Base-by-base conservation (phyloP, 495 filamentous ascomycete species). In the Podospora conica region DNA sequence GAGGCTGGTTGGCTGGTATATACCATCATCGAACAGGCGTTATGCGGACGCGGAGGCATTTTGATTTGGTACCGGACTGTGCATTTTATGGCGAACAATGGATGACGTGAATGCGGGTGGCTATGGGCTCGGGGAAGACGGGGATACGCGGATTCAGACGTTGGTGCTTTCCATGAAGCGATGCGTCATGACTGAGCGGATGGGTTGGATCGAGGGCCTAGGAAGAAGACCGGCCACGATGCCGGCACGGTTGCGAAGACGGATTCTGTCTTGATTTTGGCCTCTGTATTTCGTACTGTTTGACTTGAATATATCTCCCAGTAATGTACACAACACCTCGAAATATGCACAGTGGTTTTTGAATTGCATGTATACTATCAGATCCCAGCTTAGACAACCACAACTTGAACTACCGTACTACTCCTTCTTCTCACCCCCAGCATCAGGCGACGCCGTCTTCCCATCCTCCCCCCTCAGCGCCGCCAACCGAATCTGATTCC, bases 401-500 rank as follows among this genome's bases (percentile, higher is more conserved):
- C 18, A 15, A 29, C 23, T 5, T 0, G 23, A 48, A 18, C 8
- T 1, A 20, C 3, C 27, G 1, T 33, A 20, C 20, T 40, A 61
- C 9, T 29, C 20, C 11, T 9, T 33, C 23, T 22, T 27, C 20
- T 59, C 10, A 23, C 22, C 40, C 15, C 59, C n/a, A n/a, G n/a
- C n/a, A n/a, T n/a, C n/a, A n/a, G n/a, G n/a, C n/a, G n/a, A n/a
- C n/a, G n/a, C 55, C 61, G 25, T 61, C n/a, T 63, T 40, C 20
- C 25, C n/a, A 21, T 64, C 25, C 53, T 66, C 65, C 15, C 64
- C 80, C 70, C 78, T 81, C 72, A 91, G 70, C 23, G 77, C 80
- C n/a, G 80, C 83, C 69, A 88, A 65, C 10, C 88, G 73, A 74
- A 81, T 66, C 76, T 87, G 81, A 75, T 91, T 91, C 71, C 87